Evolutionary conservation across 768 basidiomycete species (phyloP), one percentile per base, ranked within the genome.

Genomic region (Cyathus striatus): DNA sequence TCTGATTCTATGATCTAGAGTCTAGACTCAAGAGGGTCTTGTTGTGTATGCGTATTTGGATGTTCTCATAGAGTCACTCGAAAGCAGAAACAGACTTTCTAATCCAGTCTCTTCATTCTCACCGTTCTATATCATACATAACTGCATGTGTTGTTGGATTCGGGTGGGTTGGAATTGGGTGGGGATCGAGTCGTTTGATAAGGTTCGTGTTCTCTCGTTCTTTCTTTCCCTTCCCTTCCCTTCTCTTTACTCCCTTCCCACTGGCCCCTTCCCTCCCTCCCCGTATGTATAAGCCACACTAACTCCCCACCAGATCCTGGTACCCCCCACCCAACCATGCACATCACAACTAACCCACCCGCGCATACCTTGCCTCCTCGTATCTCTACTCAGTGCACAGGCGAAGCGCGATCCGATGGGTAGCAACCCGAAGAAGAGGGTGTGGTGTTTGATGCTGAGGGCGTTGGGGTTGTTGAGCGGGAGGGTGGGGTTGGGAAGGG

Each of bases 361-460:
- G 0, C 75, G 81, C 4, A 59, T 83, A 2, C 51, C 89, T 0
- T 82, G 78, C 48, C 57, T 76, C 10, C 67, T 89, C 4, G 80
- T 78, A 0, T 89, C 82, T 56, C 74, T 89, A 4, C 63, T 87
- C 30, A 83, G 79, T 49, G 73, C 75, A 4, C 65, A 76, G 1
- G 75, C 83, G 0, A 86, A 87, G 51, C 76, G 84, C 12, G 86
- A 90, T 52, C 74, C 81, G 0, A 76, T 83, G 0, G 89, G 86
- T 30, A 70, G 84, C 20, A 82, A 78, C 41, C 87, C 88, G 4
- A 86, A 83, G 64, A 72, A 82, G 45, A 80, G 76, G 37, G 64
- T 85, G n/a, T n/a, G n/a, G n/a, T n/a, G 0, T 90, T 88, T 61
- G 79, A 83, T 0, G 58, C 59, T 5, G 86, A 85, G 47, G 88